A percentile compares a stretch with the other conserved stretches of the same genome.
Conservation (phyloP, 495 filamentous ascomycete genomes). For the Penicillium ochrochloron region DNA sequence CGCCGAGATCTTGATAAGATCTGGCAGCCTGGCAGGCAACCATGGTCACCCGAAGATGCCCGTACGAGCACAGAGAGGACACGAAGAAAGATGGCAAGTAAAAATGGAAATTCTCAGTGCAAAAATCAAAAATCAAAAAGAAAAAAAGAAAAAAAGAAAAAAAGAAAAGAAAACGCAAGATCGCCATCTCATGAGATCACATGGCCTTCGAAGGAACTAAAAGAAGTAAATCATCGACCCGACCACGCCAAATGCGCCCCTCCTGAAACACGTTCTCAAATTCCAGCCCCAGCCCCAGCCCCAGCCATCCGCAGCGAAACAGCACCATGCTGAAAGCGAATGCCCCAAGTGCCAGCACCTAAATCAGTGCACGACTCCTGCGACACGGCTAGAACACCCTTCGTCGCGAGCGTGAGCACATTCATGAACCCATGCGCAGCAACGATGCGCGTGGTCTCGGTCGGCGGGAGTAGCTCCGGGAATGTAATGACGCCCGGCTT, state of each 20-base stretch:
- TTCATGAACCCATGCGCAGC: conserved; percentile 78
- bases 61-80: background rate
- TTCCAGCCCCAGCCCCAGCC: background rate
- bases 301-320: conserved; percentile 21
- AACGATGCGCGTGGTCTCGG: conserved; percentile 56
- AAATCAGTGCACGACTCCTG: conserved; percentile 33
- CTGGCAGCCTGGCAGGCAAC: background rate
- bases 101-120: background rate
- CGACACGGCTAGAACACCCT: conserved; percentile 46
- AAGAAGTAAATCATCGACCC: background rate
- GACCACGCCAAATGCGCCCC: background rate
- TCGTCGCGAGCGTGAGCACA: conserved; percentile 70
- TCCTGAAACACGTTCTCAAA: background rate
- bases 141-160: background rate
- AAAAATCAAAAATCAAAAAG: background rate
- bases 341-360: conserved; percentile 29
- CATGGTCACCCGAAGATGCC: background rate
- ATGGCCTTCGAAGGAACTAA: background rate
- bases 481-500: conserved; percentile 49
- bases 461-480: conserved; percentile 61
- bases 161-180: background rate
- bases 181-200: conserved; percentile 5
- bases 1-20: conserved; percentile 6
- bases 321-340: conserved; percentile 39
- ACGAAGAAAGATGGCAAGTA: background rate